Evolutionary conservation across 192 early-diverging fungal species (phyloP).

Genomic region (Coemansia sp.): DNA sequence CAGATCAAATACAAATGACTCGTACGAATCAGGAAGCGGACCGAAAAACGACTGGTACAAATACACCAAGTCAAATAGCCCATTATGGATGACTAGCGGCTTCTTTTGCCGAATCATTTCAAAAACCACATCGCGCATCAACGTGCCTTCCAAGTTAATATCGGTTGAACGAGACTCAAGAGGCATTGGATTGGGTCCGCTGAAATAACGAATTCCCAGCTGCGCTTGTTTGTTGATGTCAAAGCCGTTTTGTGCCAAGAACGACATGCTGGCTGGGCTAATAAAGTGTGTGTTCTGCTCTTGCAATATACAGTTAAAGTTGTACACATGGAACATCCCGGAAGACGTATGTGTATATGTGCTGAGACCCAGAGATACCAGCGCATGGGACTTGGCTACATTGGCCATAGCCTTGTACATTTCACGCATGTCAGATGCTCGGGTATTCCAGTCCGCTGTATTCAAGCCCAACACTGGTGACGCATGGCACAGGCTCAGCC

Average conservation of each 20-base stretch:
- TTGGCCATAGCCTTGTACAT: constrained; percentile 73
- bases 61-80: constrained; percentile 89
- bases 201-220: constrained; percentile 77
- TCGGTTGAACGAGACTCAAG: constrained; percentile 18
- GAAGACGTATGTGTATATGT: constrained; percentile 25
- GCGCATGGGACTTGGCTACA: constrained; percentile 69
- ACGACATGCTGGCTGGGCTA: constrained; percentile 66
- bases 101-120: constrained; percentile 52
- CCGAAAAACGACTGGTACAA: constrained; percentile 89
- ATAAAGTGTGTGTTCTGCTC: constrained; percentile 64
- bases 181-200: constrained; percentile 51
- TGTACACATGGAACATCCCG: constrained; percentile 65
- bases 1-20: constrained; percentile 74
- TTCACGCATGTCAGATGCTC: constrained; percentile 71
- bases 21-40: constrained; percentile 66
- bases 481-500: constrained; percentile 58
- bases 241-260: constrained; percentile 80
- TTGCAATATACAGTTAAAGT: constrained; percentile 55
- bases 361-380: constrained; percentile 81
- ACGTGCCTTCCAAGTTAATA: constrained; percentile 36
- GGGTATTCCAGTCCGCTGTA: constrained; percentile 38
- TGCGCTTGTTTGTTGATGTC: constrained; percentile 77
- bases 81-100: constrained; percentile 91
- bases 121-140: constrained; percentile 60
- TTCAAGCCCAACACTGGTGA: constrained; percentile 29